Evolutionary conservation across 1,284 basidiomycete species (phyloP).

Genomic region (Ganoderma leucocontextum): DNA sequence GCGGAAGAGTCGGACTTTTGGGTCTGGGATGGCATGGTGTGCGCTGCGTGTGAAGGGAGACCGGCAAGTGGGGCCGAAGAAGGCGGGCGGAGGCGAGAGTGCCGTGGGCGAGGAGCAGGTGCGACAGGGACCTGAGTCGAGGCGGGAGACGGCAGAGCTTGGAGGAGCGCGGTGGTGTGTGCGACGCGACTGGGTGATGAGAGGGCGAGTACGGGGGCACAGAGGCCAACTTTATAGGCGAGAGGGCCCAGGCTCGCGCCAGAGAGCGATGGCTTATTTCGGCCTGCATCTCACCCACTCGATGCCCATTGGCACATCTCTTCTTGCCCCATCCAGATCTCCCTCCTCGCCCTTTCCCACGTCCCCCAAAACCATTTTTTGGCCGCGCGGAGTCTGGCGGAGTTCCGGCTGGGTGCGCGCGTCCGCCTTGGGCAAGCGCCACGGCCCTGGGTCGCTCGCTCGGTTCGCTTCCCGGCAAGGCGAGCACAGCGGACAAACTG

Average conservation of each 20-base stretch:
- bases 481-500: conserved; percentile 17
- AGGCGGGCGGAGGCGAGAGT: conserved; percentile 12
- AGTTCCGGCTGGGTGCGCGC: conserved; percentile 18
- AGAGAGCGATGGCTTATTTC: conserved; percentile 33
- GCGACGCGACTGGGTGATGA: conserved; percentile 19
- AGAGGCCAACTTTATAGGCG: conserved; percentile 41
- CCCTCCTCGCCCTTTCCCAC: conserved; percentile 18
- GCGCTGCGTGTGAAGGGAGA: conserved; percentile 16
- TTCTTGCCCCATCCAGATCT: conserved; percentile 24
- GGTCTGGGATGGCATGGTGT: conserved; percentile 38
- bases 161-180: conserved; percentile 3
- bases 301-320: conserved; percentile 29
- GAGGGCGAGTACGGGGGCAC: conserved; percentile 25
- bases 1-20: conserved; percentile 41
- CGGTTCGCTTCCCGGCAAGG: conserved; percentile 15
- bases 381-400: conserved; percentile 28
- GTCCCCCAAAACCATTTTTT: neutral
- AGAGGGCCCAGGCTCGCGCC: conserved; percentile 31
- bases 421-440: conserved; percentile 20
- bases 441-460: conserved; percentile 14
- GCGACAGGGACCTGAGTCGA: neutral
- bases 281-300: conserved; percentile 33
- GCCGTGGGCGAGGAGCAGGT: conserved; percentile 2
- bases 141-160: neutral
- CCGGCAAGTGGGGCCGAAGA: conserved; percentile 26